Evolutionary conservation across 164 flowering plant genomes (phyloP), one percentile per base, ranked within the genome.

Genomic region (Taxillus chinensis): DNA sequence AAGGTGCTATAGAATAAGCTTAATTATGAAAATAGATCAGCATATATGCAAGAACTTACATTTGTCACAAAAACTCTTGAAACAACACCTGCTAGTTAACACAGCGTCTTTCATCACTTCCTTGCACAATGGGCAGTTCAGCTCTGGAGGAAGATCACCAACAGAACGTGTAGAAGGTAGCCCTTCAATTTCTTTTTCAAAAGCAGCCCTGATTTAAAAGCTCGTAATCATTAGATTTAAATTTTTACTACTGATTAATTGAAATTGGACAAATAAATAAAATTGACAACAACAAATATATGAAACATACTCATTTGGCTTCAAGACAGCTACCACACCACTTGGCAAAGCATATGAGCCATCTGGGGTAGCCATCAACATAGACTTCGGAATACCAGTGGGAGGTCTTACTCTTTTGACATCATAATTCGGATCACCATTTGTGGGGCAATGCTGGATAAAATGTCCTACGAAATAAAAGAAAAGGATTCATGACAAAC

Each of bases 41-140:
- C 27, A 27, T 27, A 27, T 27, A 27, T 8, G 12, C 51, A 48
- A 14, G 46, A 48, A 57, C 84, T 73, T 80, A 91, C 99, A 95
- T 78, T 82, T 91, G 62, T 95, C 96, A 76, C 99, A 95, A 59
- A 89, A 95, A 70, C 96, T 95, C 16, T 71, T 79, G 52, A 89
- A 91, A 70, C 99, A 95, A 72, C 99, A 95, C 72, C 89, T 95
- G 93, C 97, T 87, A 17, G 97, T 86, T 50, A 95, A 74, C 5
- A 89, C 97, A 67, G 99, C 99, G 79, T 95, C 97, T 77, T 83
- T 87, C 97, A 95, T 91, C 15, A 95, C 95, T 80, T 89, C 89
- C 72, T 85, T 86, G 74, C 99, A 95, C 65, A 95, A 59, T 0
- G 96, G 99, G 61, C 99, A 95, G 62, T 75, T 85, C 7, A 91